These are phyloP conservation scores for Mycena belliarum DNA, from an alignment of 768 basidiomycete species.

Conservation along the genomic window DNA sequence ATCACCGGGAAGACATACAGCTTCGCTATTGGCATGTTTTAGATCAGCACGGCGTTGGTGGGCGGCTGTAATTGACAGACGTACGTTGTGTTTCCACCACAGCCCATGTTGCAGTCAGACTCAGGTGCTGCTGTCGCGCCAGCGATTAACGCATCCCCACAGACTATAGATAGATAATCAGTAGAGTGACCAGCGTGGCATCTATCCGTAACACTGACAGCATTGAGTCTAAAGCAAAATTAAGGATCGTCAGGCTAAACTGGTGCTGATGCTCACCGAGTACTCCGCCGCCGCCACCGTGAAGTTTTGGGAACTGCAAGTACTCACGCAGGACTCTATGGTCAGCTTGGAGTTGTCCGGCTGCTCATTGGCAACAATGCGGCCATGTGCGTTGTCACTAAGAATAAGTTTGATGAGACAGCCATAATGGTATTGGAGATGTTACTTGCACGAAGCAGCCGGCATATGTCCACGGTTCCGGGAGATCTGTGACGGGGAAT, in stretches of 20 bases:
- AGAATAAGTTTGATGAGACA: background rate
- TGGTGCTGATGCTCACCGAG: conserved; percentile 38
- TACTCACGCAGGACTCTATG: conserved; percentile 59
- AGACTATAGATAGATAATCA: conserved; percentile 48
- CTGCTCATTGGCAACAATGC: conserved; percentile 49
- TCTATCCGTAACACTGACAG: conserved; percentile 35
- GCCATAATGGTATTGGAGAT: background rate
- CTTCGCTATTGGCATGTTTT: conserved; percentile 46
- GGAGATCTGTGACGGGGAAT: conserved; percentile 54
- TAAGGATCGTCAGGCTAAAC: conserved; percentile 32
- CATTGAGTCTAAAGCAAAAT: conserved; percentile 38
- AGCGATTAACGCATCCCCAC: conserved; percentile 64
- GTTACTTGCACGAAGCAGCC: conserved; percentile 64
- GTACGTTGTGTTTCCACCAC: conserved; percentile 71
- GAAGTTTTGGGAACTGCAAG: conserved; percentile 58
- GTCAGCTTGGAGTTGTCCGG: conserved; percentile 39
- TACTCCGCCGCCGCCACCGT: conserved; percentile 75
- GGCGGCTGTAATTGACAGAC: conserved; percentile 26
- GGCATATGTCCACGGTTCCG: conserved; percentile 56
- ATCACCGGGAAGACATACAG: conserved; percentile 23
- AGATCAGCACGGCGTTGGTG: background rate
- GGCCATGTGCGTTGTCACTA: conserved; percentile 66
- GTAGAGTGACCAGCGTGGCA: background rate
- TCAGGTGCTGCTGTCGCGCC: conserved; percentile 56
- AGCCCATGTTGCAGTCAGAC: conserved; percentile 69